Evolutionary conservation across 1,284 basidiomycete species (phyloP).

Genomic region (Naganishia sp.): DNA sequence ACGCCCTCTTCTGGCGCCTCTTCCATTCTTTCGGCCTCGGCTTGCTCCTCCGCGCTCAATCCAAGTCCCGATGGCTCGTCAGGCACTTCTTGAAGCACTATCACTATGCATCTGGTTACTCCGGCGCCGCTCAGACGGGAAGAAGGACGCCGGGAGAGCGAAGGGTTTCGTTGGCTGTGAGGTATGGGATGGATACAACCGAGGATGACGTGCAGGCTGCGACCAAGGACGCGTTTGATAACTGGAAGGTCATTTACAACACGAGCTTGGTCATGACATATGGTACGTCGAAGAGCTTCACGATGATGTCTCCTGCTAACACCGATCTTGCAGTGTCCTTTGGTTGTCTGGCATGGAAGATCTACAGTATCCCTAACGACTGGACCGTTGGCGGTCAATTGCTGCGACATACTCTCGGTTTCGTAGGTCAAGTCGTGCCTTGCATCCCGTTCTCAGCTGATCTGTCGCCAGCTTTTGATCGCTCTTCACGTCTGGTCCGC

Average conservation of each 20-base stretch:
- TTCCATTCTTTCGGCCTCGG: slow-evolving; percentile 91
- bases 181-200: slow-evolving; percentile 47
- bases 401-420: slow-evolving; percentile 81
- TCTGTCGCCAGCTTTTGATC: slow-evolving; percentile 67
- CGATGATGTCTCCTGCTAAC: background rate
- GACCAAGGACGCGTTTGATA: slow-evolving; percentile 84
- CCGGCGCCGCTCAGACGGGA: slow-evolving; percentile 16
- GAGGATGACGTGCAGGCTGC: slow-evolving; percentile 64
- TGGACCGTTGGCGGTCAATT: slow-evolving; percentile 90
- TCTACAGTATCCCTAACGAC: slow-evolving; percentile 73
- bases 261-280: slow-evolving; percentile 93
- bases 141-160: slow-evolving; percentile 3
- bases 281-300: slow-evolving; percentile 58
- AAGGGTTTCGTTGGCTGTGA: slow-evolving; percentile 22
- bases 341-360: slow-evolving; percentile 79
- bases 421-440: slow-evolving; percentile 59
- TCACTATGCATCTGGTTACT: slow-evolving; percentile 60
- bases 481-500: slow-evolving; percentile 90
- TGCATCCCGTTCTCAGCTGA: slow-evolving; percentile 10
- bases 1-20: slow-evolving; percentile 81
- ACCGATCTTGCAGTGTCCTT: slow-evolving; percentile 67
- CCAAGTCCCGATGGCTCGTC: slow-evolving; percentile 83
- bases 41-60: slow-evolving; percentile 77
- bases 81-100: slow-evolving; percentile 92
- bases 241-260: slow-evolving; percentile 95